Percentiles rank a stretch among this genome's conserved stretches.
These are phyloP conservation scores for Podaxis mareebaensis DNA, from an alignment of 768 basidiomycete genomes.

Conservation along the genomic window DNA sequence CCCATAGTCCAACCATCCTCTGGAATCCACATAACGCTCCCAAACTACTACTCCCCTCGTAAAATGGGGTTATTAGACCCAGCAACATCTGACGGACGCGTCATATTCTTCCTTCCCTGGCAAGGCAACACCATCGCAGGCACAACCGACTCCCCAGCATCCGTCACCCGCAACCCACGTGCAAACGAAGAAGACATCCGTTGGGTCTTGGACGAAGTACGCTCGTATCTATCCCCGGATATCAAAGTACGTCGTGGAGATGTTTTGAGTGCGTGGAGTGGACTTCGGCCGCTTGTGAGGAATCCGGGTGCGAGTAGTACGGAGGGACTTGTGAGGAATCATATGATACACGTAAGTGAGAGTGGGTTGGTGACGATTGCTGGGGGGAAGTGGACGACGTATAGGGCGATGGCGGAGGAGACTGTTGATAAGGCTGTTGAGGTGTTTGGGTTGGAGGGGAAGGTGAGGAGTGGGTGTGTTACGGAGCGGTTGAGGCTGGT, in stretches of 20 bases:
- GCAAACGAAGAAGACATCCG: slow-evolving; percentile 93
- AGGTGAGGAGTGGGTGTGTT: slow-evolving; percentile 61
- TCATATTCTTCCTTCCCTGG: slow-evolving; percentile 99
- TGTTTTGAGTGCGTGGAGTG: slow-evolving; percentile 94
- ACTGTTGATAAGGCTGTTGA: slow-evolving; percentile 86
- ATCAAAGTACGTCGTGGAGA: slow-evolving; percentile 94
- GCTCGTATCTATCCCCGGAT: slow-evolving; percentile 86
- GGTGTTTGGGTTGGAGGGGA: slow-evolving; percentile 65
- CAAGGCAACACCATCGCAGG: slow-evolving; percentile 97
- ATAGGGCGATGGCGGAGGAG: slow-evolving; percentile 94
- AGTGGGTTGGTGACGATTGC: slow-evolving; percentile 80
- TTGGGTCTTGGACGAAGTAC: slow-evolving; percentile 94
- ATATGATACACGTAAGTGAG: slow-evolving; percentile 83
- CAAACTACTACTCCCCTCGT: slow-evolving; percentile 94
- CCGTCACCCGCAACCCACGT: slow-evolving; percentile 70
- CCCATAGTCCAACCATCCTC: slow-evolving; percentile 92
- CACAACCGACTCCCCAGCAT: slow-evolving; percentile 86
- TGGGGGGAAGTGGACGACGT: slow-evolving; percentile 99
- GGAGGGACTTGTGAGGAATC: slow-evolving; percentile 88
- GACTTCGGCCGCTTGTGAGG: slow-evolving; percentile 85
- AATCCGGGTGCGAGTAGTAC: slow-evolving; percentile 72
- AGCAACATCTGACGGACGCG: slow-evolving; percentile 91
- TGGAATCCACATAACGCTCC: slow-evolving; percentile 95
- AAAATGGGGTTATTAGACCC: slow-evolving; percentile 97
- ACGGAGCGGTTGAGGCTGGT: slow-evolving; percentile 83